phyloP scores from a whole-genome alignment of 441 rosid species.

The Aleurites moluccanus region DNA sequence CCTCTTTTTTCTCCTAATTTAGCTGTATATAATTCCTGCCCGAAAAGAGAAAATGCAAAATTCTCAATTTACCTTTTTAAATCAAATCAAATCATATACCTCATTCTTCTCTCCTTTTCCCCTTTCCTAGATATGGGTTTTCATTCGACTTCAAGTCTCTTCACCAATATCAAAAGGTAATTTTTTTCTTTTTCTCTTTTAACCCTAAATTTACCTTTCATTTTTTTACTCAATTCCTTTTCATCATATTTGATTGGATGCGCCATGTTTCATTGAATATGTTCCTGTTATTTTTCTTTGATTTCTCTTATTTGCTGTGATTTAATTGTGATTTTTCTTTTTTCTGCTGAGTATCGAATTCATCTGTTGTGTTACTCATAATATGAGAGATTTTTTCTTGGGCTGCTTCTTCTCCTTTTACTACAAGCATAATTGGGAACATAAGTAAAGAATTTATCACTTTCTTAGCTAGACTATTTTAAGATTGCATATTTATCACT shows the following conservation, averaged over 20 bases:
- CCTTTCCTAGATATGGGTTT: conserved; percentile 28
- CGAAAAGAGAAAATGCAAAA: background rate
- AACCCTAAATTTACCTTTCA: background rate
- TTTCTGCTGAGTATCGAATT: background rate
- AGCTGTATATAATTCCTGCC: background rate
- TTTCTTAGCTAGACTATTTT: background rate
- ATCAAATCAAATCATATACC: conserved; percentile 1
- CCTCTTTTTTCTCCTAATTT: background rate
- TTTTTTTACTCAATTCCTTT: background rate
- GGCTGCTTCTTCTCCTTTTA: background rate
- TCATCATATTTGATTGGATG: background rate
- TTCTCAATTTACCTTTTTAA: background rate
- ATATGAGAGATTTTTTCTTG: background rate
- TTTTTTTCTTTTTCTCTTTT: background rate
- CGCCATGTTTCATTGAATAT: background rate
- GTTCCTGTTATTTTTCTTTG: background rate
- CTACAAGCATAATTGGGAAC: background rate
- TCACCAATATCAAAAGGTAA: conserved; percentile 41
- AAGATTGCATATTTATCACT: background rate
- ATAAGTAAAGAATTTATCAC: background rate
- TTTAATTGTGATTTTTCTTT: background rate
- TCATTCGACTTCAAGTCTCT: conserved; percentile 36
- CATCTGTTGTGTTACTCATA: background rate
- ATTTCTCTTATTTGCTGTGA: background rate
- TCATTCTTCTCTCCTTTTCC: background rate